Conservation (phyloP, 179 eudicot genomes). For the Drosera spatulata region DNA sequence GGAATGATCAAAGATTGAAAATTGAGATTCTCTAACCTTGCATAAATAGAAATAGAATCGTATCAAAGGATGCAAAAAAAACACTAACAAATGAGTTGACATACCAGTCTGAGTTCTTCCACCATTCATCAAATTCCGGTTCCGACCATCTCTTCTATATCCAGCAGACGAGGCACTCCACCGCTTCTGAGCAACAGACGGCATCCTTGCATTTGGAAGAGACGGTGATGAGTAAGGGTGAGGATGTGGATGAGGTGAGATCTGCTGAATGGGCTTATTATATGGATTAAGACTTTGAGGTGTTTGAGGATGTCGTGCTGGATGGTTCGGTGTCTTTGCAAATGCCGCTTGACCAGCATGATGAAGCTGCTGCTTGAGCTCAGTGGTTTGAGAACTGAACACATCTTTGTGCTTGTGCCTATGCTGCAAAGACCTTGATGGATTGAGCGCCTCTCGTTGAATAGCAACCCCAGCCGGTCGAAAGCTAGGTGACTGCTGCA, state of each 20-base stretch:
- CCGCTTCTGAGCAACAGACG: conserved; percentile 48
- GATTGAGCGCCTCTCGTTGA: conserved; percentile 26
- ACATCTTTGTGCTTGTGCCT: conserved; percentile 37
- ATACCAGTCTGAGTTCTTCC: conserved; percentile 40
- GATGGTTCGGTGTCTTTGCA: conserved; percentile 41
- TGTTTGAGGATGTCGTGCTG: conserved; percentile 32
- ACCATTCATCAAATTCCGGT: conserved; percentile 48
- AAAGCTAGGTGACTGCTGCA: conserved; percentile 50
- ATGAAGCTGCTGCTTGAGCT: conserved; percentile 51
- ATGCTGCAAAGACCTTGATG: conserved; percentile 43
- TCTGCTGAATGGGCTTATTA: conserved; percentile 38
- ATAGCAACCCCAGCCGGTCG: conserved; percentile 27
- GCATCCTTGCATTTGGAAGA: conserved; percentile 42
- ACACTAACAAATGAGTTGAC: conserved; percentile 18
- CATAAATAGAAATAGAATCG: background rate
- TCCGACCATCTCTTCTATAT: conserved; percentile 37
- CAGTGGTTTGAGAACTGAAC: conserved; percentile 34
- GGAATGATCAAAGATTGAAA: no score
- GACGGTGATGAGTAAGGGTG: conserved; percentile 38
- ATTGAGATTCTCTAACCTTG: background rate
- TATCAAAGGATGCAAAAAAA: background rate
- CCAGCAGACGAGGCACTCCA: conserved; percentile 56
- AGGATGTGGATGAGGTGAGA: conserved; percentile 41
- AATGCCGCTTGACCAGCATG: conserved; percentile 28
- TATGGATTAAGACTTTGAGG: conserved; percentile 36